These are phyloP conservation scores for Dimocarpus longan DNA, from an alignment of 345 rosid genomes.

Conservation along the genomic window DNA sequence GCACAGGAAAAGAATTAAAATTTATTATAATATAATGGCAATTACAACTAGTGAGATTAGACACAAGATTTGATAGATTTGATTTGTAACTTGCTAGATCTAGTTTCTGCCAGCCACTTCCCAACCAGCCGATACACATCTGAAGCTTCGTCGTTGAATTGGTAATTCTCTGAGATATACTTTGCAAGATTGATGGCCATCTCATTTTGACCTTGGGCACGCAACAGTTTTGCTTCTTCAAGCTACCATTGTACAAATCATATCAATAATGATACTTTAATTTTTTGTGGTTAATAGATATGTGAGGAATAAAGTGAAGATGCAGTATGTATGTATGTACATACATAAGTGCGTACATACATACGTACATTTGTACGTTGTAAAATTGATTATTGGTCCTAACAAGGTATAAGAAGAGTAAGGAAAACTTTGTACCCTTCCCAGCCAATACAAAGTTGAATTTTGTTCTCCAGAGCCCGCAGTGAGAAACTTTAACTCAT, in stretches of 20 bases:
- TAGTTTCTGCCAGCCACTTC: constrained; percentile 96
- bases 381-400: neutral
- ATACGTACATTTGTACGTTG: neutral
- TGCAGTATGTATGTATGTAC: neutral
- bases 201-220: constrained; percentile 92
- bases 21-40: constrained; percentile 14
- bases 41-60: constrained; percentile 19
- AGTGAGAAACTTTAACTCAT: constrained; percentile 78
- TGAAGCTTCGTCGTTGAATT: constrained; percentile 63
- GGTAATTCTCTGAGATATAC: constrained; percentile 67
- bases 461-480: constrained; percentile 44
- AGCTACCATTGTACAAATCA: constrained; percentile 51
- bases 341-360: too few relatives aligned
- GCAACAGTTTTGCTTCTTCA: constrained; percentile 94
- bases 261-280: neutral
- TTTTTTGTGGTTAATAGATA: neutral
- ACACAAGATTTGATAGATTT: constrained; percentile 21
- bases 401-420: constrained; percentile 5
- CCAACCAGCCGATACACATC: constrained; percentile 85
- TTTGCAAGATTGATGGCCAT: constrained; percentile 91
- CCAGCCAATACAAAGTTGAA: constrained; percentile 70
- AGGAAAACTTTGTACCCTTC: constrained; percentile 63
- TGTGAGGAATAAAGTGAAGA: neutral
- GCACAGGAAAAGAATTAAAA: constrained; percentile 20
- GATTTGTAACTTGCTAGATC: constrained; percentile 84